Evolutionary conservation across 768 basidiomycete species (phyloP), one percentile per base, ranked within the genome.

Genomic region (Termitomyces sp.): DNA sequence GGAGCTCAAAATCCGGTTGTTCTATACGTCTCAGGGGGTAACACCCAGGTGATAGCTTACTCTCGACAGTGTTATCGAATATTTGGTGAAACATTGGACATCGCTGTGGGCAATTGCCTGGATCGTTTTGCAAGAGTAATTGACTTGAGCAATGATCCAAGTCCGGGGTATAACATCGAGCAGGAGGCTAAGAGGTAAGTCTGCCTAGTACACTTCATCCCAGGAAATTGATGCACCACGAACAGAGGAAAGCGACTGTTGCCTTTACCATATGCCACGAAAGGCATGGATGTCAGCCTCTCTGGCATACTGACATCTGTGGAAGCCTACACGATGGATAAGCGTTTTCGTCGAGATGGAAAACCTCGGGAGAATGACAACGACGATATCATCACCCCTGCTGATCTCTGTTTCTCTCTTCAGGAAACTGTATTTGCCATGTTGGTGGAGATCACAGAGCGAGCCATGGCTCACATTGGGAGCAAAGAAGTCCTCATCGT

Each of bases 11-110:
- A 98, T 66, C 97, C 97, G 1, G 87, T 99, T 64, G 94, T 98
- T 6, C 84, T 98, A 36, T 99, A 99, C 67, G 97, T 99, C 20
- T 98, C 97, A 0, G 97, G 97, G 13, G 97, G 97, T 4, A 99
- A 99, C 72, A 98, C 97, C 0, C 97, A 99, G 72, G 95, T 99
- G 16, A 98, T 99, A 65, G 97, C 97, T 1, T 99, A 99, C 71
- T 98, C 95, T 22, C 88, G 90, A 58, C 94, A 98, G 70, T 85
- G 94, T 61, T 99, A 99, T 70, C 85, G 97, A 44, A 99, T 99
- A 59, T 99, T 99, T 67, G 97, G 97, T 16, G 97, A 99, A 73
- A 98, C 97, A 2, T 80, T 99, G 55, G 97, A 99, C 67, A 98
- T 99, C 56, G 97, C 97, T n/a, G 94, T 98, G 35, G 97, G 97